Conservation (phyloP, 768 basidiomycete genomes). For the Cyclocybe aegerita region DNA sequence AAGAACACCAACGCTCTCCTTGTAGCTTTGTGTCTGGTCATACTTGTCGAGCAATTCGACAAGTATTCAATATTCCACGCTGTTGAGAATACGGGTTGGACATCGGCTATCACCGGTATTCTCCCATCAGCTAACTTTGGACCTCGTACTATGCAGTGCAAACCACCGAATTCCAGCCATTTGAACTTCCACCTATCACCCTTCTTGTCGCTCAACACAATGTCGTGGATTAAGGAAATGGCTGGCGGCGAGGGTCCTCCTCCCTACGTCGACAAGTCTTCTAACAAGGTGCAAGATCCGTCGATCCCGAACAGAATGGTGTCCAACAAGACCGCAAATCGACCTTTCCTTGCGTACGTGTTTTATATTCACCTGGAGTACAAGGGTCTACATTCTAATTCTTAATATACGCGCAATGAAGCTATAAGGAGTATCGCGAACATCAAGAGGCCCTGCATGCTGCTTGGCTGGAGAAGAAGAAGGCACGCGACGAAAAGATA, state of each 20-base stretch:
- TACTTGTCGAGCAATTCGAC: no score
- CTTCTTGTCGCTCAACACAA: constrained; percentile 23
- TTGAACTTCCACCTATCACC: not conserved
- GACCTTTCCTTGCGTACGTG: constrained; percentile 75
- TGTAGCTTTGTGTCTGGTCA: no score
- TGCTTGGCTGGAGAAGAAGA: constrained; percentile 69
- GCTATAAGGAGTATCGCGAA: constrained; percentile 66
- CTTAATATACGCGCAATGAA: constrained; percentile 25
- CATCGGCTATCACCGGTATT: not conserved
- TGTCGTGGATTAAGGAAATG: constrained; percentile 69
- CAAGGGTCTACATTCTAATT: not conserved
- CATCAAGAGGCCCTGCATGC: constrained; percentile 59
- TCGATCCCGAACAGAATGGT: constrained; percentile 67
- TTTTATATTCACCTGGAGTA: not conserved
- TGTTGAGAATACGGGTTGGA: no score
- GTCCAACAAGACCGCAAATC: constrained; percentile 80
- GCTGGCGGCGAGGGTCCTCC: constrained; percentile 35
- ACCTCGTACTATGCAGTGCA: constrained; percentile 8
- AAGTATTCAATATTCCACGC: no score
- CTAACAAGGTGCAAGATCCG: constrained; percentile 62
- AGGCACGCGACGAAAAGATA: constrained; percentile 70
- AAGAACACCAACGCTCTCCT: no score
- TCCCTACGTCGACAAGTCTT: constrained; percentile 36
- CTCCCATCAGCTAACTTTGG: not conserved
- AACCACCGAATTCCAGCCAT: not conserved